Evolutionary conservation across 441 rosid species (phyloP), one percentile per base, ranked within the genome.

Genomic region (Eruca vesicaria): DNA sequence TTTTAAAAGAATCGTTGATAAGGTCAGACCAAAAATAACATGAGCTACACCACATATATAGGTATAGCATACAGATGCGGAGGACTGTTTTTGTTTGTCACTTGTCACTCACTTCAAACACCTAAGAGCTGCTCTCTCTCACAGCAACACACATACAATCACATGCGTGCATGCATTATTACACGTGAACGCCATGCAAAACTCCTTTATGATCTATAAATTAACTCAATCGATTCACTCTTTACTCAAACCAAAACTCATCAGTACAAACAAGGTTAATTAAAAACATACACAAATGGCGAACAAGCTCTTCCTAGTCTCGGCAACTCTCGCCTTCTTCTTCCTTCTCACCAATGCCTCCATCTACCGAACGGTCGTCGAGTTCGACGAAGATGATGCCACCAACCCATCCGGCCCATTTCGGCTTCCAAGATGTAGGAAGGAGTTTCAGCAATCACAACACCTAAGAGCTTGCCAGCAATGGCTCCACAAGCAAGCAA

Each of bases 121-220:
- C 59, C 65, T 69, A 63, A 76, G 16, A 32, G 63, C 18, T 11
- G 1, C 26, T 68, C 60, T 66, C 38, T 45, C 21, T 16, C 63
- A 9, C 21, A 45, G 8, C 43, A n/a, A 48, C 43, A n/a, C 20
- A 28, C 59, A 61, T n/a, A 41, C 16, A 52, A 33, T 15, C 62
- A 35, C 48, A 12, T 38, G n/a, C 35, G 32, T 21, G 70, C 75
- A 69, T 63, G 60, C 38, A 20, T 7, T 28, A 5, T 21, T 72
- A 67, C 81, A 78, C 77, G 81, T 78, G 38, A 72, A 53, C 5
- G 3, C 63, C 81, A 78, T 78, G 81, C 81, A 72, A 78, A 20
- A 1, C 69, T 21, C 43, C 4, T 41, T 2, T 7, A 32, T 31
- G 21, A 9, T 18, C 48, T 14, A 65, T 77, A 77, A 71, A 50